Conservation (phyloP, 768 basidiomycete species). For the Xerocomus brunneocitrinus region DNA sequence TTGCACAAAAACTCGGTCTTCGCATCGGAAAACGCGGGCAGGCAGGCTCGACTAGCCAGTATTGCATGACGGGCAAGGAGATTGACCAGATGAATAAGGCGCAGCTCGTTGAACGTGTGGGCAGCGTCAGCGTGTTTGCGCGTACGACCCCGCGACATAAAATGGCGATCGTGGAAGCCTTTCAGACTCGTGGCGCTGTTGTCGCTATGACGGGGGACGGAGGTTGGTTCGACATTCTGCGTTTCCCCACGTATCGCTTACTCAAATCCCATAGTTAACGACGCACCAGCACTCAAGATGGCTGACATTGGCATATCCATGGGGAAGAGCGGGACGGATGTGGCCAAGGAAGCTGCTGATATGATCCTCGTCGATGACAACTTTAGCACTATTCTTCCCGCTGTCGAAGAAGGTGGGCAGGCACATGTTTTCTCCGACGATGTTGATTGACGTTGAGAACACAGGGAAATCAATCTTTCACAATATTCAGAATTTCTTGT, state of each 20-base stretch:
- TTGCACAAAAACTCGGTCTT: conserved; percentile 82
- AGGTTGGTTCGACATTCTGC: conserved; percentile 50
- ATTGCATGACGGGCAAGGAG: conserved; percentile 72
- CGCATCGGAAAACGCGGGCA: conserved; percentile 48
- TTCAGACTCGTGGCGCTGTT: conserved; percentile 82
- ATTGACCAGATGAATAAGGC: conserved; percentile 80
- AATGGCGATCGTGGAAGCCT: conserved; percentile 95
- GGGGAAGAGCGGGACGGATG: conserved; percentile 98
- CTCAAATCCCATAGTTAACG: conserved; percentile 59
- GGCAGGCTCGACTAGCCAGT: conserved; percentile 28
- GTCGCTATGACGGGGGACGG: conserved; percentile 99
- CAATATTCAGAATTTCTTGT: conserved; percentile 97
- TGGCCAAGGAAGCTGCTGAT: conserved; percentile 97
- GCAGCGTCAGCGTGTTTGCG: conserved; percentile 83
- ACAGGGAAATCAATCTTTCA: conserved; percentile 95
- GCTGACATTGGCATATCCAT: conserved; percentile 97
- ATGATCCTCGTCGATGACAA: conserved; percentile 97
- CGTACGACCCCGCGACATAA: conserved; percentile 95
- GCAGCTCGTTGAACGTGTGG: conserved; percentile 81
- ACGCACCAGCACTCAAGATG: conserved; percentile 95
- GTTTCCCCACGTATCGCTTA: neutral
- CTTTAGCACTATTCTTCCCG: conserved; percentile 90
- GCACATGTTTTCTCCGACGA: neutral
- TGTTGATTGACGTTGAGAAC: neutral
- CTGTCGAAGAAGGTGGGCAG: conserved; percentile 80